Evolutionary conservation across 805 yeast species (phyloP).

Genomic region (Yamadazyma olivae): DNA sequence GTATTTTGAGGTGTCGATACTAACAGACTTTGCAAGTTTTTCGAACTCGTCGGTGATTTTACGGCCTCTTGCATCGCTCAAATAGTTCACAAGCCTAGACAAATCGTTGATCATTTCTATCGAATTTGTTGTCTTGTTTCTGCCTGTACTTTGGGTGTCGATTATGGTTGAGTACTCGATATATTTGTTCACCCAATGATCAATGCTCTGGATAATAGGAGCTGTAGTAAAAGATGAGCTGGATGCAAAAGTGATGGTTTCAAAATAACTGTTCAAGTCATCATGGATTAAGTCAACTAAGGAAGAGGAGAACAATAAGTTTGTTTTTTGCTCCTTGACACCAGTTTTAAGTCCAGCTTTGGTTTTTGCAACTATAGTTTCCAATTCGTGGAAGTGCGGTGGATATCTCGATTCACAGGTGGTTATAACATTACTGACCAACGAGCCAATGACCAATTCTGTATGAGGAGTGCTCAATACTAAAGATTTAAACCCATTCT

Average conservation of each 20-base stretch:
- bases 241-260: slow-evolving; percentile 6
- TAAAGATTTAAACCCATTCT: slow-evolving; percentile 14
- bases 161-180: background rate
- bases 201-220: background rate
- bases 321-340: background rate
- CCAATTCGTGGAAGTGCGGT: background rate
- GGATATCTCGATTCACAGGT: background rate
- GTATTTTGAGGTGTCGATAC: background rate
- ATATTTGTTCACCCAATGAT: background rate
- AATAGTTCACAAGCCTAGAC: background rate
- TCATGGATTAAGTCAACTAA: slow-evolving; percentile 23
- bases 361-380: background rate
- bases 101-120: background rate
- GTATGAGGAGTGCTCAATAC: background rate
- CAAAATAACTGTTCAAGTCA: slow-evolving; percentile 27
- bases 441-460: background rate
- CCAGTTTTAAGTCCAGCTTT: background rate
- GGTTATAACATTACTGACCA: background rate
- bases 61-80: background rate
- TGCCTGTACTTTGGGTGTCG: background rate
- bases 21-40: background rate
- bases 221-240: background rate
- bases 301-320: slow-evolving; percentile 16
- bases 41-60: background rate
- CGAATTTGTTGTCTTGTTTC: background rate